phyloP scores from a whole-genome alignment of 2,329 filamentous ascomycete genomes.

The Paecilomyces sp. region DNA sequence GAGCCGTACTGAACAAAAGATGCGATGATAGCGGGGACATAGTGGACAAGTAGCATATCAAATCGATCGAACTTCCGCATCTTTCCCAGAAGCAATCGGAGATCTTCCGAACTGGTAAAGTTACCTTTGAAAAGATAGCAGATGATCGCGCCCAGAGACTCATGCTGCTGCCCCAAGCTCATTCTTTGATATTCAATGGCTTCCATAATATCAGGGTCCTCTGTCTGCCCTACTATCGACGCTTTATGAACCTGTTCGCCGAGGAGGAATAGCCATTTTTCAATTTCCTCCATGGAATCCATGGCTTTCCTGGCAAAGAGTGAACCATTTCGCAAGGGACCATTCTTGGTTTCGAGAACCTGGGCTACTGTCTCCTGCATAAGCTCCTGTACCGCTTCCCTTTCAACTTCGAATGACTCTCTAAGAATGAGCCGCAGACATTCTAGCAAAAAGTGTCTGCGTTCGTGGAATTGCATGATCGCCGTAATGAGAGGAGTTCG shows the following conservation, averaged over 20 bases:
- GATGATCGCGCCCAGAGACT: slow-evolving; percentile 74
- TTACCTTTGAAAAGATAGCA: slow-evolving; percentile 70
- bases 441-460: slow-evolving; percentile 74
- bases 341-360: slow-evolving; percentile 52
- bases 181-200: slow-evolving; percentile 72
- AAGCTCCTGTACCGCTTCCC: slow-evolving; percentile 46
- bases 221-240: slow-evolving; percentile 62
- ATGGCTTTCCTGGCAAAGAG: slow-evolving; percentile 70
- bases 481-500: slow-evolving; percentile 69
- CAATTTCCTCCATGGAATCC: slow-evolving; percentile 66
- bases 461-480: slow-evolving; percentile 81
- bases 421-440: slow-evolving; percentile 74
- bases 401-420: slow-evolving; percentile 56
- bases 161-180: slow-evolving; percentile 82
- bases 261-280: slow-evolving; percentile 67
- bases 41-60: slow-evolving; percentile 68
- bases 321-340: slow-evolving; percentile 43
- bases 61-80: slow-evolving; percentile 69
- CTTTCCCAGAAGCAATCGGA: slow-evolving; percentile 61
- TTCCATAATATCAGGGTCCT: slow-evolving; percentile 61
- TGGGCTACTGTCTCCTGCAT: slow-evolving; percentile 51
- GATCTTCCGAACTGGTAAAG: slow-evolving; percentile 64
- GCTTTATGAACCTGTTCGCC: slow-evolving; percentile 69
- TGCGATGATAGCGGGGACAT: slow-evolving; percentile 70
- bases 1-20: slow-evolving; percentile 75